Conservation (phyloP, 768 basidiomycete species). For the Tricholoma sp. region DNA sequence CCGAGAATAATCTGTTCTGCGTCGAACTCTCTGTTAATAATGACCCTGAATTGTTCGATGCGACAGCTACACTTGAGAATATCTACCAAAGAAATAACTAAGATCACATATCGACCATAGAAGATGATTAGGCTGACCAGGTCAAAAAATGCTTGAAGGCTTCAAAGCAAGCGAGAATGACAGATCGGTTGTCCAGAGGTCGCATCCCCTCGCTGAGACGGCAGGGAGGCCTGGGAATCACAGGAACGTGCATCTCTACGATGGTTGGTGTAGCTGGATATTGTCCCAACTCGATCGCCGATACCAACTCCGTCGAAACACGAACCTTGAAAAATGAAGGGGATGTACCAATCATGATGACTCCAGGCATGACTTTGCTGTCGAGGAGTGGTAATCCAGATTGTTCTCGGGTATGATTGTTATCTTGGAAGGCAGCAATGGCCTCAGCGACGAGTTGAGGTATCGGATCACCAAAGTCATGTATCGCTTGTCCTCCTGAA, state of each 20-base stretch:
- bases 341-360: constrained; percentile 23
- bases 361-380: constrained; percentile 19
- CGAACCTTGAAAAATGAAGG: constrained; percentile 23
- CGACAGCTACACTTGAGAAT: too few species aligned
- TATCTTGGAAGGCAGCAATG: neutral
- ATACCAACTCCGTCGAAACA: constrained; percentile 17
- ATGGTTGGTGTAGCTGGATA: neutral
- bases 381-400: constrained; percentile 12
- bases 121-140: neutral
- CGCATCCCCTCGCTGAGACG: constrained; percentile 24
- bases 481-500: constrained; percentile 22
- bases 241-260: neutral
- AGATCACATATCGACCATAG: too few species aligned
- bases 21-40: too few species aligned
- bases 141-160: constrained; percentile 17
- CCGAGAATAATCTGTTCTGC: too few species aligned
- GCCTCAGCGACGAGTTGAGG: neutral
- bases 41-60: too few species aligned
- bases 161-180: constrained; percentile 24
- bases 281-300: neutral
- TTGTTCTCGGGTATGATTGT: constrained; percentile 4
- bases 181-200: constrained; percentile 9
- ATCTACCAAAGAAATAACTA: too few species aligned
- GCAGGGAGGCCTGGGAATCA: constrained; percentile 6
- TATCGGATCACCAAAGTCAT: constrained; percentile 1